Evolutionary conservation across 768 basidiomycete genomes (phyloP), one percentile per base, ranked within the genome.

Genomic region (Auricularia heimuer): DNA sequence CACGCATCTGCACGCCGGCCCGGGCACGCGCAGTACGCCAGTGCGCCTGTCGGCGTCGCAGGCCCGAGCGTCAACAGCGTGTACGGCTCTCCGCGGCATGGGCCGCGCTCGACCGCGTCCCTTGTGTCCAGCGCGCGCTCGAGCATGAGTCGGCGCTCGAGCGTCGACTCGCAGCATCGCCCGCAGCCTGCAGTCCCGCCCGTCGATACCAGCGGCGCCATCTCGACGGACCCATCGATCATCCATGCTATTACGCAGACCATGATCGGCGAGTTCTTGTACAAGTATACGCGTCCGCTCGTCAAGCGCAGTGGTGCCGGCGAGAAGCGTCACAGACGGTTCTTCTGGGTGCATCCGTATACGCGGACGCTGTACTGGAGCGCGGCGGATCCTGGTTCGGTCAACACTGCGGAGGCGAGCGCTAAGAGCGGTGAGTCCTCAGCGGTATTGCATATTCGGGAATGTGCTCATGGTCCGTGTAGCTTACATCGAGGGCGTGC

Each of bases 281-380:
- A 91, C 83, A 98, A 98, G 80, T 98, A 99, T 77, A 98, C 96
- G 8, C 83, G 96, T 62, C 83, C 85, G 65, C 77, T 90, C 18
- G 85, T 98, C 71, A 93, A 94, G 29, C 95, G 91, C 75, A 94
- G 93, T 12, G 34, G 34, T 7, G 84, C 94, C 73, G 92, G 92
- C 24, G 89, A 93, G 74, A 87, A 85, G 73, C 80, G 95, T 62
- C 97, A 99, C 76, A 88, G 86, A 74, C 82, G 97, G 44, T 99
- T 94, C 85, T 97, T 98, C 83, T 99, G 97, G 97, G 88, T 99
- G n/a, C 96, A 98, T 76, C 97, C 97, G 21, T 99, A 98, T 74
- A 98, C 95, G 47, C 93, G 92, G 79, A 98, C 94, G 3, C 71
- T 99, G 65, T 98, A 98, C 75, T 99, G 97, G 97, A 93, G 92